A percentile compares a stretch with the other conserved stretches of the same genome.
Evolutionary conservation across 805 yeast species (phyloP).

Genomic region (Wickerhamiella siamensis): DNA sequence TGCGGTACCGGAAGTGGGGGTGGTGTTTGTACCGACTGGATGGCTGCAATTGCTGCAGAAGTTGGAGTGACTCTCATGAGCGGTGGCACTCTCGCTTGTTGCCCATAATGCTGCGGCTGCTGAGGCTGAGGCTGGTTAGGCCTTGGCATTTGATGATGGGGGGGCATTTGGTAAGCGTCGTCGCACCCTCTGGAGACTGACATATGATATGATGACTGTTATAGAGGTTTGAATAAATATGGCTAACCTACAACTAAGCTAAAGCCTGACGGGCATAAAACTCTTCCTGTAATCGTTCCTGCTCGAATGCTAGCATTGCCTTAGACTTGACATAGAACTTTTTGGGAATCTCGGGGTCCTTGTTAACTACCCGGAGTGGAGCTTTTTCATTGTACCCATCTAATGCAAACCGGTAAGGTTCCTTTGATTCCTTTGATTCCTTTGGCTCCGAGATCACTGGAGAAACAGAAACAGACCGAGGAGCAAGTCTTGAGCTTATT

Average conservation of each 20-base stretch:
- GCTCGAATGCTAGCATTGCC: slow-evolving; percentile 16
- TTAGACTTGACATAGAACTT: slow-evolving; percentile 14
- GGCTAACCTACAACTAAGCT: no score
- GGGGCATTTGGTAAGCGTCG: not conserved
- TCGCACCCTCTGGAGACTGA: no score
- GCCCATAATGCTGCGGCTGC: not conserved
- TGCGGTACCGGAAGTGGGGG: slow-evolving; percentile 10
- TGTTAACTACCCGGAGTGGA: slow-evolving; percentile 12
- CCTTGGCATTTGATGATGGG: not conserved
- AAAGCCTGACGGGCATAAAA: not conserved
- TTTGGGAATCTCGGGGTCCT: slow-evolving; percentile 3
- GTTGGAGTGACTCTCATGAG: not conserved
- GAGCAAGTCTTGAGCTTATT: no score
- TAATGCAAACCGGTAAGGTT: slow-evolving; percentile 10
- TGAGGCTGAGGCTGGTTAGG: not conserved
- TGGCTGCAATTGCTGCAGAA: slow-evolving; percentile 14
- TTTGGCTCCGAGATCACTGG: no score
- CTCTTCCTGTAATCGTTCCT: slow-evolving; percentile 4
- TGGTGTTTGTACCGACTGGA: slow-evolving; percentile 15
- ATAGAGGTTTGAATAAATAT: no score
- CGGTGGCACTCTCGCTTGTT: not conserved
- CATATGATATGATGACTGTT: no score
- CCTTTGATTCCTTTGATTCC: no score
- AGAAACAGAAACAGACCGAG: no score
- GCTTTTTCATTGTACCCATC: slow-evolving; percentile 15